Evolutionary conservation across 2,329 filamentous ascomycete genomes (phyloP), one percentile per base, ranked within the genome.

Genomic region (Ceratocystis cacaofunesta): DNA sequence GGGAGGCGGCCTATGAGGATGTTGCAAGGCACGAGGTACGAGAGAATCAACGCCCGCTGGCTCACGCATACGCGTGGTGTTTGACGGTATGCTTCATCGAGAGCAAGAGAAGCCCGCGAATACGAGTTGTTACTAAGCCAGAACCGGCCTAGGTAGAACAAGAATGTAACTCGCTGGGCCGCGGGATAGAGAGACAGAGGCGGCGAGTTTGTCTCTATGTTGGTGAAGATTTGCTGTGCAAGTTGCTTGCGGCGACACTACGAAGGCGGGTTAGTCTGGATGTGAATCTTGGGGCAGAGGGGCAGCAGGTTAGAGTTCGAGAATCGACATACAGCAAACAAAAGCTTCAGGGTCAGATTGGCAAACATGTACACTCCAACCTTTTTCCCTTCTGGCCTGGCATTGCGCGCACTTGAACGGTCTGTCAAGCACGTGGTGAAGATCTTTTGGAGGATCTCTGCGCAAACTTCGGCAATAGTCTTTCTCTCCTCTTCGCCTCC

Each of bases 61-160:
- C 82, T 83, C 68, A 84, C 82, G 69, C 89, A 89, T 19, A 71
- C 72, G 0, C 76, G 70, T 1, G 80, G 81, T 0, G 80, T 83
- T 74, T 95, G 87, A 62, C 86, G 77, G 74, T 95, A 96, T 2
- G 92, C 90, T 30, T 86, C 81, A 71, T 95, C 83, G 5, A 96
- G 78, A 44, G 87, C 90, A 61, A 84, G 78, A 63, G 87, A 84
- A 0, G 92, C 90, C 30, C 88, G 85, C 68, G 83, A 84, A 74
- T 90, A 96, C 72, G 95, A 87, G 69, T 85, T 88, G 73, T 90
- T 92, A 69, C 89, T 85, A 73, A 95, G 90, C 72, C 92, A 85
- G 75, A 92, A 96, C 67, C 91, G 87, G 19, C 92, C 92, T 5
- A 97, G 85, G 73, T 96, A 96, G 77, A 96, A 96, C 15, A 97